Conservation (phyloP, 2,329 filamentous ascomycete genomes). For the Samsoniella hepiali region DNA sequence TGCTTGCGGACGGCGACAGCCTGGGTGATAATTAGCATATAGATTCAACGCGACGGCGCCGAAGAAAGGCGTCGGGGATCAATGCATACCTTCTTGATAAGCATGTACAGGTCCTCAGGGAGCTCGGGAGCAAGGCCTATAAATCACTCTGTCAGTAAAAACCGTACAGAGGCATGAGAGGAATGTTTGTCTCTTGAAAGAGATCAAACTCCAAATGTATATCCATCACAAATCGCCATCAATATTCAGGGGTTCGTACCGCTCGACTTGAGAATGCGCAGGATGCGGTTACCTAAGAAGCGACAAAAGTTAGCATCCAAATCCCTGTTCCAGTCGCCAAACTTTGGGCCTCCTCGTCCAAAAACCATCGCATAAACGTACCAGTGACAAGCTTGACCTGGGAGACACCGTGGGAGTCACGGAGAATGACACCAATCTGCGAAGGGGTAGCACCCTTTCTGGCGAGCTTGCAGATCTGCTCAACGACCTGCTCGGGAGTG, state of each 20-base stretch:
- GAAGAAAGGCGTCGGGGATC: background rate
- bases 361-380: constrained; percentile 47
- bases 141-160: constrained; percentile 88
- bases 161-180: constrained; percentile 79
- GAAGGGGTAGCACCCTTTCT: constrained; percentile 98
- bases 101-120: constrained; percentile 99
- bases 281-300: constrained; percentile 93
- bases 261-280: constrained; percentile 95
- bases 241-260: constrained; percentile 65
- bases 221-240: constrained; percentile 27
- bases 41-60: background rate
- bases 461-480: constrained; percentile 98
- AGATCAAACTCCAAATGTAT: constrained; percentile 24
- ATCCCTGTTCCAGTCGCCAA: background rate
- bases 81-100: constrained; percentile 93
- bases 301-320: constrained; percentile 37
- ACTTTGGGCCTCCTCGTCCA: background rate
- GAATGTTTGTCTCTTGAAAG: constrained; percentile 24
- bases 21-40: constrained; percentile 43
- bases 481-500: constrained; percentile 95
- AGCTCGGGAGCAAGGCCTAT: constrained; percentile 97
- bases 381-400: constrained; percentile 97
- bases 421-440: constrained; percentile 97
- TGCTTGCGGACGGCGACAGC: constrained; percentile 99
- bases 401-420: constrained; percentile 96